Base-by-base conservation (phyloP, 2,329 filamentous ascomycete genomes). In the Zarea fungicola region DNA sequence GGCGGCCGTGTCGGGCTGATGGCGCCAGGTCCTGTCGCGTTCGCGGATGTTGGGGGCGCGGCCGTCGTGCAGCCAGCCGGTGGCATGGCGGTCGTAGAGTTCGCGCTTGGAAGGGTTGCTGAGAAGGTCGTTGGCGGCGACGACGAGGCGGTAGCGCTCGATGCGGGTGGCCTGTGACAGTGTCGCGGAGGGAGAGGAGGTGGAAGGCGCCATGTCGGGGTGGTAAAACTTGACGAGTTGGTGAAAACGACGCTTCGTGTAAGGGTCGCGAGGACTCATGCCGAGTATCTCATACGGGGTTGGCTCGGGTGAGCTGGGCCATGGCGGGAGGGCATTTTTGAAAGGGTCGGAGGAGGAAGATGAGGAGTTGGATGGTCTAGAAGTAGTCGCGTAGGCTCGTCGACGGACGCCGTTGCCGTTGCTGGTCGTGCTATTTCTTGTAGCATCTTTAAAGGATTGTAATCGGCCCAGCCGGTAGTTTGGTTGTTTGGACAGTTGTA, bases 201-300 rank as follows among this genome's bases (percentile, higher is more conserved):
- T 29, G 54, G 72, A 66, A 54, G 51, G 54, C 53, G 70, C 73
- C 51, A 79, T 80, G 66, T 99, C 93, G 0, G 93, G 93, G 62
- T 99, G 93, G 70, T 99, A 99, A 40, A 95, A 75, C 72, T 97
- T 99, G 50, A 95, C 93, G 45, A 99, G 80, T 61, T 92, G 80
- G 67, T 95, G 93, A 75, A 90, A 99, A 52, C 82, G 82, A 36
- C 76, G 71, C 68, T 99, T 97, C 54, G 80, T 84, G 66, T 99
- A 97, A 2, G 82, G 78, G 13, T 81, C 82, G 50, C 73, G 72
- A 57, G 71, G 78, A 46, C 66, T 59, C 41, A 72, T 66, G 52
- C 78, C 74, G 60, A 97, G 84, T 62, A 99, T 88, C 61, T 97
- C 88, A 70, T 99, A 97, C 1, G 93, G 93, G 0, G 91, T 92